Evolutionary conservation across 129 eudicot genomes (phyloP).

Genomic region (Kitagawia praeruptora): DNA sequence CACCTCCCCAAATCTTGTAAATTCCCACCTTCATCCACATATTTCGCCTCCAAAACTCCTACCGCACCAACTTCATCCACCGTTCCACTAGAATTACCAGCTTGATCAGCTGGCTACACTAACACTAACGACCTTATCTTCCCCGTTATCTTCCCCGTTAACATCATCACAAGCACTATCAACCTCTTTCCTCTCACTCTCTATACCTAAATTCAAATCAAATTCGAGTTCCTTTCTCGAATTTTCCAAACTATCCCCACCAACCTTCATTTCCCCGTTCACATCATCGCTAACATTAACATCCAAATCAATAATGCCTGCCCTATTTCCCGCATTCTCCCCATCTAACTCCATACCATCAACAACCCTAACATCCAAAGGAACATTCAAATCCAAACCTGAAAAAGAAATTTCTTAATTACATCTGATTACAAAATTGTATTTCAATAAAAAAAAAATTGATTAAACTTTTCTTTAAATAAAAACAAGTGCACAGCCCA

Average conservation of each 20-base stretch:
- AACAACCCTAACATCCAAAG: not conserved
- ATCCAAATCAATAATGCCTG: slow-evolving; percentile 53
- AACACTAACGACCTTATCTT: slow-evolving; percentile 9
- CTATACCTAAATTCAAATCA: slow-evolving; percentile 68
- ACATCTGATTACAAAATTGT: too few relatives aligned
- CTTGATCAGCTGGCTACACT: slow-evolving; percentile 6
- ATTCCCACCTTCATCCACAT: slow-evolving; percentile 11
- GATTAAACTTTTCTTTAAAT: too few relatives aligned
- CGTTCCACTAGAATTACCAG: slow-evolving; percentile 6
- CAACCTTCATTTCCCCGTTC: slow-evolving; percentile 8
- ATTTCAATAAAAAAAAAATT: too few relatives aligned
- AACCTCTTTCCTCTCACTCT: slow-evolving; percentile 22
- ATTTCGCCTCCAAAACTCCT: slow-evolving; percentile 15
- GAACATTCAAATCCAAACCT: slow-evolving; percentile 29
- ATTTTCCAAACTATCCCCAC: not conserved
- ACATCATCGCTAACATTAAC: slow-evolving; percentile 36
- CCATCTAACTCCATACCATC: slow-evolving; percentile 16
- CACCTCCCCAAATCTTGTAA: slow-evolving; percentile 7
- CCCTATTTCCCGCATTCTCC: slow-evolving; percentile 7
- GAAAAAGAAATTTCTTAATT: too few relatives aligned
- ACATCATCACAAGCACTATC: slow-evolving; percentile 2
- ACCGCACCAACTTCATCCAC: not conserved
- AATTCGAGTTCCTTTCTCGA: slow-evolving; percentile 34
- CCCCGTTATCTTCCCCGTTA: too few relatives aligned
- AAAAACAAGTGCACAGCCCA: too few relatives aligned